phyloP scores from a whole-genome alignment of 108 stramenopile genomes.

The Parietichytrium sp. region DNA sequence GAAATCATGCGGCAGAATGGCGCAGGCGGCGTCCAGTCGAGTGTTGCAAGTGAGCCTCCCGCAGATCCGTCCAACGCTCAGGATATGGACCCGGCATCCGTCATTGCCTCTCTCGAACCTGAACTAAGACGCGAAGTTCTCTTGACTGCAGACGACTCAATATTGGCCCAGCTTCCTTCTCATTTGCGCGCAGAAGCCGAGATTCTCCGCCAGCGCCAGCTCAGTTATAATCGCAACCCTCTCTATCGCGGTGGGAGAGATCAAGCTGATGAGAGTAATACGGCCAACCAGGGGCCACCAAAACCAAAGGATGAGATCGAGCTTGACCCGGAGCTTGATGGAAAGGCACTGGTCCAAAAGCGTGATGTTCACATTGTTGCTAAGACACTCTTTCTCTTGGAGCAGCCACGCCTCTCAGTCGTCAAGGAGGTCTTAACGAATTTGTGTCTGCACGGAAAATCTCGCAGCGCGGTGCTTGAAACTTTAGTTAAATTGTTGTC shows the following conservation, averaged over 20 bases:
- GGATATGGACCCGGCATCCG: conserved; percentile 17
- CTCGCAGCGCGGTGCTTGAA: background rate
- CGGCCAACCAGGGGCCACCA: background rate
- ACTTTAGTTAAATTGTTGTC: background rate
- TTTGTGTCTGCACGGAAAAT: background rate
- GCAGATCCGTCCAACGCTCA: background rate
- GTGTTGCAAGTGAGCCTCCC: background rate
- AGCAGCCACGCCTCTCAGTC: background rate
- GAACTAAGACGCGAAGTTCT: background rate
- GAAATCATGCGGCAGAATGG: no score
- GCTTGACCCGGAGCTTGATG: background rate
- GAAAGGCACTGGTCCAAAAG: background rate
- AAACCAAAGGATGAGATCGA: background rate
- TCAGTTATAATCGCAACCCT: background rate
- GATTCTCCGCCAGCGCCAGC: background rate
- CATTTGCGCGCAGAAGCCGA: conserved; percentile 26
- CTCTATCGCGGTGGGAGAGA: no score
- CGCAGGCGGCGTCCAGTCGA: background rate
- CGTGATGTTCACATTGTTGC: conserved; percentile 13
- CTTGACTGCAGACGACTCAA: background rate
- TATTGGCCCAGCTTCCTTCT: background rate
- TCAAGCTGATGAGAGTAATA: background rate
- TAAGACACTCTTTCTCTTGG: background rate
- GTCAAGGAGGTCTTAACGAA: conserved; percentile 11
- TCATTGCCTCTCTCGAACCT: conserved; percentile 10